These are phyloP conservation scores for Pulveroboletus sp. DNA, from an alignment of 768 basidiomycete species.

Conservation along the genomic window DNA sequence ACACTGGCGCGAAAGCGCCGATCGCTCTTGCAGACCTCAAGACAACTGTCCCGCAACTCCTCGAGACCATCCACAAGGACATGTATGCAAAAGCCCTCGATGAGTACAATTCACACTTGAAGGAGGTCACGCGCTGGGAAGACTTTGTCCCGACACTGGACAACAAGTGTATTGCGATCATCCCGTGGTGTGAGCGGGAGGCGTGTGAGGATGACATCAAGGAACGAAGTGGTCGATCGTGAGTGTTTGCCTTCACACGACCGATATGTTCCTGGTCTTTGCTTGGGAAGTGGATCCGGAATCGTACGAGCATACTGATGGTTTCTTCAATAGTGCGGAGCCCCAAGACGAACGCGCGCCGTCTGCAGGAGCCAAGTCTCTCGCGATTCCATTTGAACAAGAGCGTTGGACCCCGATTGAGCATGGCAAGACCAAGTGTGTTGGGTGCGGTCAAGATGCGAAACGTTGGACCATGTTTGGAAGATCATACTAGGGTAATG, in stretches of 20 bases:
- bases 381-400: conserved; percentile 96
- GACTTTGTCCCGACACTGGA: conserved; percentile 91
- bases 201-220: conserved; percentile 98
- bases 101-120: conserved; percentile 67
- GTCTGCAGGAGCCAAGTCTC: conserved; percentile 94
- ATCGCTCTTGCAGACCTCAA: conserved; percentile 49
- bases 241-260: conserved; percentile 21
- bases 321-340: conserved; percentile 55
- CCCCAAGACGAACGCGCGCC: conserved; percentile 93
- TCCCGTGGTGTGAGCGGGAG: conserved; percentile 96
- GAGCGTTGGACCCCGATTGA: conserved; percentile 75
- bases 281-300: too few species aligned
- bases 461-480: conserved; percentile 99
- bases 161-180: conserved; percentile 78
- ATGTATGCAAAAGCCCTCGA: conserved; percentile 82
- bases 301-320: background rate
- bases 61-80: conserved; percentile 84
- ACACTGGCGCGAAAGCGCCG: conserved; percentile 60
- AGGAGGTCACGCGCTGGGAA: conserved; percentile 82
- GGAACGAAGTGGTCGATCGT: conserved; percentile 86
- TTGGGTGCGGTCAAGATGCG: conserved; percentile 82
- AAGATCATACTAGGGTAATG: conserved; percentile 61
- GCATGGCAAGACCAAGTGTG: conserved; percentile 84
- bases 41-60: conserved; percentile 54
- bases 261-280: too few species aligned